Conservation (phyloP, 2,329 filamentous ascomycete genomes). For the Colletotrichum falcatum region DNA sequence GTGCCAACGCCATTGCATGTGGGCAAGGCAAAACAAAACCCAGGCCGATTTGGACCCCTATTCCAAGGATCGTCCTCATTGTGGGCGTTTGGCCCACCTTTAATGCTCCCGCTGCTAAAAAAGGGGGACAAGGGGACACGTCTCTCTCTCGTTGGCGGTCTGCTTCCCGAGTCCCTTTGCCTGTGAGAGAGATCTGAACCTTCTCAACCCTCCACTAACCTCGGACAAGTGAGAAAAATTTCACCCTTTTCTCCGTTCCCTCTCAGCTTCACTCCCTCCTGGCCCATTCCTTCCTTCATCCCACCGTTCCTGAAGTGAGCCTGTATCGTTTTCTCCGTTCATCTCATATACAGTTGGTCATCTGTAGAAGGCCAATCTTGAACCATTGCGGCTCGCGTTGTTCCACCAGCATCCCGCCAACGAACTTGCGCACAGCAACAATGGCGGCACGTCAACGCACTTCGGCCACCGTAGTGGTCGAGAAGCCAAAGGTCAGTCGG, state of each 20-base stretch:
- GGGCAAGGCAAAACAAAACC: constrained; percentile 10
- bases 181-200: constrained; percentile 13
- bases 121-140: constrained; percentile 30
- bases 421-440: background rate
- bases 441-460: constrained; percentile 38
- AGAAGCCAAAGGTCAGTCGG: constrained; percentile 39
- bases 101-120: constrained; percentile 22
- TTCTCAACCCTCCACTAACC: constrained; percentile 12
- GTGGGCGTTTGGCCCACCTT: constrained; percentile 16
- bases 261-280: background rate
- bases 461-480: constrained; percentile 37
- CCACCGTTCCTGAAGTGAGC: constrained; percentile 4
- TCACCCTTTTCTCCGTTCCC: background rate
- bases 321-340: constrained; percentile 9
- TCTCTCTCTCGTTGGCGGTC: constrained; percentile 28
- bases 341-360: constrained; percentile 21
- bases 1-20: constrained; percentile 21
- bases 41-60: constrained; percentile 36
- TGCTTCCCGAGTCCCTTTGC: constrained; percentile 6
- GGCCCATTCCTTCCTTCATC: constrained; percentile 9
- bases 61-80: constrained; percentile 32
- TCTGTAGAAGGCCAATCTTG: background rate
- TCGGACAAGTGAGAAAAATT: constrained; percentile 32
- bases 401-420: background rate
- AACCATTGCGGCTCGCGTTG: background rate